Evolutionary conservation across 192 early-diverging fungal species (phyloP).

Genomic region (Coemansia sp.): DNA sequence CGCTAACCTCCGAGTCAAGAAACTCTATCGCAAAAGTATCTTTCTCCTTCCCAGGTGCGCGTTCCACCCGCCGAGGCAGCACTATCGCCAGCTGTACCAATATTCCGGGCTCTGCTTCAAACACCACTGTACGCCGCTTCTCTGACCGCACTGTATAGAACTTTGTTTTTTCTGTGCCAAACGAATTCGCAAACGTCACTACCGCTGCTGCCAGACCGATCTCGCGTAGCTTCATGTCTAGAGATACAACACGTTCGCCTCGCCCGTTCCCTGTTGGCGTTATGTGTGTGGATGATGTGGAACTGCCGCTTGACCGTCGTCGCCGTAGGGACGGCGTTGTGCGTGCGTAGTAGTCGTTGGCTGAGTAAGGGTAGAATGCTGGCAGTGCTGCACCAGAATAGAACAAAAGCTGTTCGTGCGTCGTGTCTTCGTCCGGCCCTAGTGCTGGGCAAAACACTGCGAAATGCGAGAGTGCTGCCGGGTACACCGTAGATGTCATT

Average conservation of each 20-base stretch:
- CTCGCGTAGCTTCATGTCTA: conserved; percentile 71
- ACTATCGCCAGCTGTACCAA: conserved; percentile 35
- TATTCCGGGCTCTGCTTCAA: conserved; percentile 34
- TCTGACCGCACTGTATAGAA: conserved; percentile 43
- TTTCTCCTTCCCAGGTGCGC: conserved; percentile 27
- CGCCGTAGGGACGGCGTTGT: conserved; percentile 29
- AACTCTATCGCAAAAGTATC: conserved; percentile 47
- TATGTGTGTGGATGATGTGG: background rate
- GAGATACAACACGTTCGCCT: conserved; percentile 57
- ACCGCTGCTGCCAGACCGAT: conserved; percentile 72
- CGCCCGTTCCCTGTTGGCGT: background rate
- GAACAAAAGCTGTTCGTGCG: conserved; percentile 73
- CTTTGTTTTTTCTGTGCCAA: conserved; percentile 2
- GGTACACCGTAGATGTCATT: conserved; percentile 29
- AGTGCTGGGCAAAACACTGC: conserved; percentile 71
- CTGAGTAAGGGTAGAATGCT: conserved; percentile 36
- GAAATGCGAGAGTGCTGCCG: conserved; percentile 65
- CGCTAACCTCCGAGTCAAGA: conserved; percentile 25
- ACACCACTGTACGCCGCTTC: conserved; percentile 40
- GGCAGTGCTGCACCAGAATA: conserved; percentile 59
- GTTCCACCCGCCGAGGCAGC: conserved; percentile 28
- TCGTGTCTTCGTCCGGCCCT: conserved; percentile 64
- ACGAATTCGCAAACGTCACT: conserved; percentile 59
- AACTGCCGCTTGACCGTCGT: conserved; percentile 29
- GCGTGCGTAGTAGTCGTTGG: conserved; percentile 44